Evolutionary conservation across 352 stramenopile genomes (phyloP), one percentile per base, ranked within the genome.

Genomic region (Phytopythium oedochilum): DNA sequence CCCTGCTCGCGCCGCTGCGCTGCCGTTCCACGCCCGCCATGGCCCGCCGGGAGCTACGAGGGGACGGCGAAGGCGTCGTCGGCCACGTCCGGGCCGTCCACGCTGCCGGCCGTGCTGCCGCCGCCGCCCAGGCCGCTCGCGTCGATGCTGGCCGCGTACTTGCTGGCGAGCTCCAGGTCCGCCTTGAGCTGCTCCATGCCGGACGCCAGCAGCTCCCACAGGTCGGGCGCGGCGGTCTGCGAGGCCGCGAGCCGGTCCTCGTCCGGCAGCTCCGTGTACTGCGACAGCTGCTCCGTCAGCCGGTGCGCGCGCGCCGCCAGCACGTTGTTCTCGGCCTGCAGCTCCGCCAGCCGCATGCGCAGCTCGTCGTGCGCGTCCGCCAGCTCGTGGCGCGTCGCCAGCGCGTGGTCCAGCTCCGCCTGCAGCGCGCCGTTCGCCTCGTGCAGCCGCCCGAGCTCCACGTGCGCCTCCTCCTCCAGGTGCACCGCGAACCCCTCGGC

Each of bases 171-270:
- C 63, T 95, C 83, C 48, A 95, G 47, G 48, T 95, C 85, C 22
- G 83, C 81, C 69, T 95, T 93, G 14, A 95, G 73, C 68, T 95
- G 85, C 61, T 95, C 85, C 85, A 95, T 93, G n/a, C 85, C 85
- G 1, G 76, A 89, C 17, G 81, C 89, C 34, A 95, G 55, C 43
- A 95, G 57, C 55, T 95, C 83, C 85, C 85, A 95, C 25, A 95
- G 60, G 60, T 95, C 84, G 0, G 85, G 85, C 15, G 81, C 68
- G 38, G 78, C 71, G 26, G 64, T 80, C 39, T 89, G 74, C 12
- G 66, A 70, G 18, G 73, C 65, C 26, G 82, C 61, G 34, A 89
- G 49, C 44, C 73, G 62, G 44, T 92, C 83, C 26, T 91, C 83
- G 25, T 85, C 78, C 2, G 77, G 77, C 26, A 95, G 65, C 38